Evolutionary conservation across 2,329 filamentous ascomycete species (phyloP).

Genomic region (Microdochium paspali): DNA sequence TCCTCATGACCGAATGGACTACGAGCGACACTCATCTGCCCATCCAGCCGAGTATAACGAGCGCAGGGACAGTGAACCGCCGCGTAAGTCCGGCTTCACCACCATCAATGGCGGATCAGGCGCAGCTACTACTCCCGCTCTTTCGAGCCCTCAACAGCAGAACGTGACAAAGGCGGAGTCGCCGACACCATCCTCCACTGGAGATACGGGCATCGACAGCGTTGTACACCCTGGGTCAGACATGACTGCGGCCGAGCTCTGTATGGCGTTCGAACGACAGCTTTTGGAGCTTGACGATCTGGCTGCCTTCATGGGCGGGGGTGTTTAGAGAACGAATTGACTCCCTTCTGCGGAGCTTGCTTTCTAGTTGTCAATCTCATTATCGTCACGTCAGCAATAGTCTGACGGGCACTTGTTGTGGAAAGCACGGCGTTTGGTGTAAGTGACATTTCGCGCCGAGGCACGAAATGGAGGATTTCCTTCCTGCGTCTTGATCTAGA

Average conservation of each 20-base stretch:
- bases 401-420: background rate
- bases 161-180: conserved; percentile 28
- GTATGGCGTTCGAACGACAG: conserved; percentile 49
- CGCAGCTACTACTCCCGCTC: conserved; percentile 35
- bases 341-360: background rate
- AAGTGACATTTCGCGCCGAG: background rate
- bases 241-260: conserved; percentile 50
- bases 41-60: conserved; percentile 25
- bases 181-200: conserved; percentile 14
- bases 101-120: conserved; percentile 50
- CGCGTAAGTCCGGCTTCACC: conserved; percentile 44
- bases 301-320: conserved; percentile 53
- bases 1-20: conserved; percentile 43
- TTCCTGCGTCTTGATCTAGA: too few relatives aligned
- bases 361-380: background rate
- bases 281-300: conserved; percentile 51
- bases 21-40: conserved; percentile 33
- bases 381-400: background rate
- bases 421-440: background rate
- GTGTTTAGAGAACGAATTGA: conserved; percentile 31
- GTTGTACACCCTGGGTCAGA: conserved; percentile 24
- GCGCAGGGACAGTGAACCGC: conserved; percentile 44
- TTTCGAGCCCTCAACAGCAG: conserved; percentile 31
- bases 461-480: background rate
- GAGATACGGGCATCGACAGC: conserved; percentile 10